Conservation (phyloP, 2,329 filamentous ascomycete genomes). For the Sclerotinia glacialis region DNA sequence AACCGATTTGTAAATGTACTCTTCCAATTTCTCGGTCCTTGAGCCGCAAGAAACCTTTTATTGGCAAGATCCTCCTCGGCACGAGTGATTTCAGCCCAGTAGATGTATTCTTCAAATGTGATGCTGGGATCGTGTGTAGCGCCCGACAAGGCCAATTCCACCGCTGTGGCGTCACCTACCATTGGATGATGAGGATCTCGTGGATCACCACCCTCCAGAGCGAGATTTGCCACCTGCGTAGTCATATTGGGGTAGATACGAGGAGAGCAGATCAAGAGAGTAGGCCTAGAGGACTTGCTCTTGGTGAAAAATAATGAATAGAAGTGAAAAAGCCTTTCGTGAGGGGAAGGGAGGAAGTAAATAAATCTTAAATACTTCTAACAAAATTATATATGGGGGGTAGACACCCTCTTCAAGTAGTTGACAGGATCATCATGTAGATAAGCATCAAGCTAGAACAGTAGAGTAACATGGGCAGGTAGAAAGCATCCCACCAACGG, state of each 20-base stretch:
- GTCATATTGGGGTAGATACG: slow-evolving; percentile 25
- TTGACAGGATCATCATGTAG: slow-evolving; percentile 10
- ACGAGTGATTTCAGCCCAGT: slow-evolving; percentile 39
- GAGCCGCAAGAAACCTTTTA: slow-evolving; percentile 19
- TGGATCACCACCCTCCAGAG: slow-evolving; percentile 33
- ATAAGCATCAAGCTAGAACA: slow-evolving; percentile 4
- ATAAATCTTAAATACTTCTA: neutral
- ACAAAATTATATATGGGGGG: neutral
- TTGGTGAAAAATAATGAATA: neutral
- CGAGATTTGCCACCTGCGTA: slow-evolving; percentile 27
- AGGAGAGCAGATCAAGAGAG: neutral
- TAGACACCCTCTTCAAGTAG: slow-evolving; percentile 9
- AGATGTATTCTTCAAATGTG: slow-evolving; percentile 41
- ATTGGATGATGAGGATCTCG: slow-evolving; percentile 28
- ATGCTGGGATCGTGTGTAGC: slow-evolving; percentile 36
- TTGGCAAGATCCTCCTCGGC: slow-evolving; percentile 34
- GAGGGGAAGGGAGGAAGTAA: neutral
- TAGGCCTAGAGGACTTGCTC: neutral
- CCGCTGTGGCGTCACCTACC: slow-evolving; percentile 17
- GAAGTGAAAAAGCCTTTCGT: no score
- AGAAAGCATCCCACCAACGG: slow-evolving; percentile 2
- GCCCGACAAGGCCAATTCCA: slow-evolving; percentile 23
- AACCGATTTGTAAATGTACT: slow-evolving; percentile 9
- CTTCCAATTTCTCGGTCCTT: slow-evolving; percentile 14
- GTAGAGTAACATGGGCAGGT: neutral